Evolutionary conservation across 2,329 filamentous ascomycete genomes (phyloP), one percentile per base, ranked within the genome.

Genomic region (Neospermospora avenae): DNA sequence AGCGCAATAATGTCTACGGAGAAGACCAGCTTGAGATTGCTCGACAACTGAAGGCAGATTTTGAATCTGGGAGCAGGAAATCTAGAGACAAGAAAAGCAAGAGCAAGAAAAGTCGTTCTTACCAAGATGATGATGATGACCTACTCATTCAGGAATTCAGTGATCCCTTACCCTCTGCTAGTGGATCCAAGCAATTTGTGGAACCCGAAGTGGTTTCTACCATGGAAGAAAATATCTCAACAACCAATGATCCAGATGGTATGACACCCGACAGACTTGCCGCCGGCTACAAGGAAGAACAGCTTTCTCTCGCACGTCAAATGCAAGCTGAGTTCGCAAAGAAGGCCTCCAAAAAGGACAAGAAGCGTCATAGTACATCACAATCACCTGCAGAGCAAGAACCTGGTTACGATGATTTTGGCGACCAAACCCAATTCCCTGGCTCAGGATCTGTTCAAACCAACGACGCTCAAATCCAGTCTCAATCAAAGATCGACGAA

Each of bases 261-360:
- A 20, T 22, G 7, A 63, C 63, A 31, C 54, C 51, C 4, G 68
- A 66, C 57, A 64, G 65, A 8, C 57, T 67, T 51, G 61, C 57
- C 28, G 65, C 65, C 35, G 65, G 67, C 10, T 69, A 70, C 37
- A 61, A 66, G 37, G 64, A 67, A 64, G 64, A 69, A 18, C 68
- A 69, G 48, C 60, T 70, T 25, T 66, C 65, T 49, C 65, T 71
- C 39, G 68, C 68, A 31, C 65, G 67, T 18, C 69, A 69, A 62
- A 48, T 70, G 44, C 61, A 69, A 57, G 65, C 64, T 42, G 69
- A 71, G 44, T 69, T 70, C 55, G 63, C 58, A 20, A 61, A 57
- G 22, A 57, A 49, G 22, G 39, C 53, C 69, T 72, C 49, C 72
- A 75, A 78, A 69, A 80, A 78, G 63, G 71, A 61, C 42, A 67